Evolutionary conservation across 1,284 basidiomycete species (phyloP).

Genomic region (Fomitopsis schrenkii): DNA sequence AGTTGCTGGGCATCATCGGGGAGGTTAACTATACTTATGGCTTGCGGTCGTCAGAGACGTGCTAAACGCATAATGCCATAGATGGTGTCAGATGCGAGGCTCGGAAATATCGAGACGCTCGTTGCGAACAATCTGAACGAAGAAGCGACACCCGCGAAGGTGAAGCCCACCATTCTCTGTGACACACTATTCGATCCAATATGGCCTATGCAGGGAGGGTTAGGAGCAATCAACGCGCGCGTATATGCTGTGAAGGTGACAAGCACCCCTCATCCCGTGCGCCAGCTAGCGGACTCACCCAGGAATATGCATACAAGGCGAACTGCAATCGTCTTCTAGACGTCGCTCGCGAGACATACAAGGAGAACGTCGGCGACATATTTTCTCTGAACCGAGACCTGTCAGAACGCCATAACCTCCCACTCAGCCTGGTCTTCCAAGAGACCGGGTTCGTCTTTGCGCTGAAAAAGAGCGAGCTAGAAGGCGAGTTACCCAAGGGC

Average conservation of each 20-base stretch:
- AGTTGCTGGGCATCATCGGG: constrained; percentile 59
- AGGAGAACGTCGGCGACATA: constrained; percentile 87
- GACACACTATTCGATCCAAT: neutral
- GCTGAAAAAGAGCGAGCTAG: constrained; percentile 61
- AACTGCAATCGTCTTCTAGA: constrained; percentile 82
- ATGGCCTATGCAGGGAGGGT: constrained; percentile 48
- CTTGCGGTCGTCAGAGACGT: too few species aligned
- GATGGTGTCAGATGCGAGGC: constrained; percentile 71
- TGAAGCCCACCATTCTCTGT: constrained; percentile 22
- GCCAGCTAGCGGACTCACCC: neutral
- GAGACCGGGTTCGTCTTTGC: constrained; percentile 70
- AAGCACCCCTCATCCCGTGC: neutral
- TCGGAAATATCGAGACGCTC: constrained; percentile 56
- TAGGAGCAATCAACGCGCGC: constrained; percentile 65
- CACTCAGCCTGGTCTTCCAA: constrained; percentile 64
- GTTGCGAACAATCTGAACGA: constrained; percentile 71
- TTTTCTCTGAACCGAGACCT: constrained; percentile 58
- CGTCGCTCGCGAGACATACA: constrained; percentile 88
- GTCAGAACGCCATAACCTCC: constrained; percentile 57
- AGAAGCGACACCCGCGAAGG: constrained; percentile 56
- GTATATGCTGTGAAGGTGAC: constrained; percentile 81
- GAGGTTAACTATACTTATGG: constrained; percentile 34
- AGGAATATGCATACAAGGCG: constrained; percentile 38
- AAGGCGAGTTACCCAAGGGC: constrained; percentile 57
- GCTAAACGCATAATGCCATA: constrained; percentile 23